Evolutionary conservation across 345 rosid species (phyloP).

Genomic region (Rubroshorea leprosula): DNA sequence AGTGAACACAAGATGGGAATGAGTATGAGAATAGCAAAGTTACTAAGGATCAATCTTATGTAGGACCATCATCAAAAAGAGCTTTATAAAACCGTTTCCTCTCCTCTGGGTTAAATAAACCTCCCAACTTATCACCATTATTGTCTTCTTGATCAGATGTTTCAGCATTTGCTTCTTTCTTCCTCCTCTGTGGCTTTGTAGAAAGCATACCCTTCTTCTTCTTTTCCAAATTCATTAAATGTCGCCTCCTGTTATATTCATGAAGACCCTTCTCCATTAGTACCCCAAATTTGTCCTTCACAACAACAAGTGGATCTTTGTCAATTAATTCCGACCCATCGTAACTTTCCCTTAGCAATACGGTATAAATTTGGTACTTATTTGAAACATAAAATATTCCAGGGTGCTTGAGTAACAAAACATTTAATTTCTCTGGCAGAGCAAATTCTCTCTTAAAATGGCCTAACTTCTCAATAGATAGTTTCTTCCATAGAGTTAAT

Average conservation of each 20-base stretch:
- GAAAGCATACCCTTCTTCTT: conserved; percentile 43
- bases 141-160: conserved; percentile 36
- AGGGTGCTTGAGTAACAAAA: conserved; percentile 62
- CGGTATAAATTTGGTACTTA: conserved; percentile 68
- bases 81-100: conserved; percentile 67
- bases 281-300: conserved; percentile 80
- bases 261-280: conserved; percentile 79
- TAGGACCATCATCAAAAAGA: conserved; percentile 47
- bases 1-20: too few relatives aligned
- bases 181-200: conserved; percentile 25
- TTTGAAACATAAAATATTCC: conserved; percentile 74
- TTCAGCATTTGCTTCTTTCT: conserved; percentile 27
- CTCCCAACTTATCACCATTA: conserved; percentile 34
- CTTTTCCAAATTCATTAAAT: conserved; percentile 52
- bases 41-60: conserved; percentile 21
- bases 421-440: conserved; percentile 62
- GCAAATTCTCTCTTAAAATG: conserved; percentile 76
- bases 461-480: conserved; percentile 59
- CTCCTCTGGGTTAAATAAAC: conserved; percentile 73
- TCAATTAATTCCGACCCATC: conserved; percentile 59
- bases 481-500: conserved; percentile 73
- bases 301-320: conserved; percentile 66
- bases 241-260: conserved; percentile 55
- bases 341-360: conserved; percentile 69
- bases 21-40: too few relatives aligned